Percentiles rank a stretch among this genome's conserved stretches.
Conservation (phyloP, 768 basidiomycete genomes). For the Termitomyces sp. region DNA sequence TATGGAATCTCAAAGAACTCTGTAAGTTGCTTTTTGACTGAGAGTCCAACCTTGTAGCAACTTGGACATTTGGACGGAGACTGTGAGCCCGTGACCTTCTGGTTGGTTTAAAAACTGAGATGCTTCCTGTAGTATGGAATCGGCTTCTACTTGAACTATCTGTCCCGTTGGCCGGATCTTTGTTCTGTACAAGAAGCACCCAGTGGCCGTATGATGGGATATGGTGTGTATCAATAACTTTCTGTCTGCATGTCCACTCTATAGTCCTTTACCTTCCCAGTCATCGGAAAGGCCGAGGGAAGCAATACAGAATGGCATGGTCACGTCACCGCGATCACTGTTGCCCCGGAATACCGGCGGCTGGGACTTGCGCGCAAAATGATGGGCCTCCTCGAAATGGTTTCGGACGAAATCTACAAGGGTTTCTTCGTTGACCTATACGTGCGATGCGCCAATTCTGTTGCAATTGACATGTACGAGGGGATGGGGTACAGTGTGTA, state of each 20-base stretch:
- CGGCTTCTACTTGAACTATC: constrained; percentile 83
- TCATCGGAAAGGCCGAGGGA: constrained; percentile 93
- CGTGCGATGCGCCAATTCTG: constrained; percentile 79
- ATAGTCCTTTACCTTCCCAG: constrained; percentile 20
- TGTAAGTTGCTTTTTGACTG: neutral
- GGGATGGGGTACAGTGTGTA: constrained; percentile 91
- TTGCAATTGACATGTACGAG: constrained; percentile 92
- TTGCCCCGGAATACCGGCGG: constrained; percentile 89
- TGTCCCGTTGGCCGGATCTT: constrained; percentile 88
- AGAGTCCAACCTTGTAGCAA: constrained; percentile 46
- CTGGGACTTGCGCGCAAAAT: constrained; percentile 82
- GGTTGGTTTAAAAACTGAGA: neutral
- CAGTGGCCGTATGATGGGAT: constrained; percentile 84
- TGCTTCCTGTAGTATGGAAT: constrained; percentile 62
- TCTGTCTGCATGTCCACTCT: neutral
- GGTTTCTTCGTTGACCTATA: constrained; percentile 95
- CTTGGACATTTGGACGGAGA: constrained; percentile 96
- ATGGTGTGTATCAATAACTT: constrained; percentile 50
- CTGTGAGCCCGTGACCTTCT: constrained; percentile 45
- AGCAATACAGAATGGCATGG: constrained; percentile 75
- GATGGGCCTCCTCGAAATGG: constrained; percentile 81
- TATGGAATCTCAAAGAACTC: neutral
- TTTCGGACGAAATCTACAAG: constrained; percentile 74
- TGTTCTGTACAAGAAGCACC: constrained; percentile 82
- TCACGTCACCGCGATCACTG: constrained; percentile 92